Evolutionary conservation across 768 basidiomycete genomes (phyloP), one percentile per base, ranked within the genome.

Genomic region (Cyathus striatus): DNA sequence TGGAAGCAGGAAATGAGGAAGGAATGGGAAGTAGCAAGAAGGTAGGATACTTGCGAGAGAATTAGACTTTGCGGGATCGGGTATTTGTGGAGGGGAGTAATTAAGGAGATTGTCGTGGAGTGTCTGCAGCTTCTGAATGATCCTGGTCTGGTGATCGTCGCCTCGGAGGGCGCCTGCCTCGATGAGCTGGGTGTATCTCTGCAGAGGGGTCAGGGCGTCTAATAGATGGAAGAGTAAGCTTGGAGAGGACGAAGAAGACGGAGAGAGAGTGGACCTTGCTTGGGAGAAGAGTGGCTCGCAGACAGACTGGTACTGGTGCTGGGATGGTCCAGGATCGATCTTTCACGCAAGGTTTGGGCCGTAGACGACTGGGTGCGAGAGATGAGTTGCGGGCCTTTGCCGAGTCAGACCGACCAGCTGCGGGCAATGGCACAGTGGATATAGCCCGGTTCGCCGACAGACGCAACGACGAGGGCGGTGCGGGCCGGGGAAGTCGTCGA

Each of bases 141-240:
- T 94, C 23, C 76, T 74, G 21, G 81, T 81, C 62, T 99, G 95
- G 65, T 91, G 82, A 14, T 77, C 74, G 56, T 99, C 95, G 38
- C 83, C 73, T 18, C 76, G 74, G 40, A 99, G 66, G 3, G 72
- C 60, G 21, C 74, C 73, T 18, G 61, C 56, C 23, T 66, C 61
- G 44, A 76, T 57, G 32, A 78, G 64, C 45, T 63, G 61, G 47
- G 65, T 63, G 57, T 79, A 79, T 55, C 69, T 72, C 22, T 51
- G 47, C 40, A 75, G 49, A 10, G 74, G 75, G 18, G 70, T 65
- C n/a, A 60, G 48, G 37, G 52, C 53, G 46, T 64, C 67, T 68
- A n/a, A n/a, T n/a, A n/a, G 50, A 43, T 41, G 40, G 41, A 14
- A 25, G 18, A 38, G 23, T 25, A 37, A 22, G 38, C 37, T 26